Conservation (phyloP, 257 asterid species). For the Capsicum baccatum region DNA sequence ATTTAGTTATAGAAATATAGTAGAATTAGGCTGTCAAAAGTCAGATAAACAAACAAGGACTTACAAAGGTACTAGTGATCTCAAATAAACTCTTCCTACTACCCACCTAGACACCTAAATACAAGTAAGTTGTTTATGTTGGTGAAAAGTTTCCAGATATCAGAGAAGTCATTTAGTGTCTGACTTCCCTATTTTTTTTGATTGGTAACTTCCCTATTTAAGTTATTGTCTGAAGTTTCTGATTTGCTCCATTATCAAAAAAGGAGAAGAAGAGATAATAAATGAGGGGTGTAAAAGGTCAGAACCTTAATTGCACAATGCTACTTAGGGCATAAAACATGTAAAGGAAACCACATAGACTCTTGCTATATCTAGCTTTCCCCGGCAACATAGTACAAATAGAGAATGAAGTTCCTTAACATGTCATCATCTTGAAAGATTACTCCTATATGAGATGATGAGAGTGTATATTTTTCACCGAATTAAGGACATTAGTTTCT, state of each 20-base stretch:
- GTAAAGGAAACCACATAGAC: background rate
- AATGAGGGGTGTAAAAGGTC: background rate
- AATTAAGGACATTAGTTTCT: background rate
- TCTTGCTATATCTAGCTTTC: background rate
- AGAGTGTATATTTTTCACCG: background rate
- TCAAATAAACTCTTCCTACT: background rate
- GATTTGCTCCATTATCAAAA: background rate
- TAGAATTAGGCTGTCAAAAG: slow-evolving; percentile 6
- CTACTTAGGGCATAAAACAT: background rate
- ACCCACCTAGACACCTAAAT: background rate
- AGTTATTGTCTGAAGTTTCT: background rate
- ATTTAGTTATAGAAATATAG: background rate
- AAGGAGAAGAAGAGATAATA: slow-evolving; percentile 19
- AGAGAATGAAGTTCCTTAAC: background rate
- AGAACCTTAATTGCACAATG: background rate
- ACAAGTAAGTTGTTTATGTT: background rate
- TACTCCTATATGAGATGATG: background rate
- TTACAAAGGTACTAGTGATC: slow-evolving; percentile 10
- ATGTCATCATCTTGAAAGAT: slow-evolving; percentile 3
- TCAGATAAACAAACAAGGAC: background rate
- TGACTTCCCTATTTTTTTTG: background rate
- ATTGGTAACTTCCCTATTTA: background rate
- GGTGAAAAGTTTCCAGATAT: slow-evolving; percentile 11
- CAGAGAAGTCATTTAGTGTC: background rate
- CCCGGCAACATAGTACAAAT: background rate